Base-by-base conservation (phyloP, 768 basidiomycete species). In the Leccinum aurantiacum region DNA sequence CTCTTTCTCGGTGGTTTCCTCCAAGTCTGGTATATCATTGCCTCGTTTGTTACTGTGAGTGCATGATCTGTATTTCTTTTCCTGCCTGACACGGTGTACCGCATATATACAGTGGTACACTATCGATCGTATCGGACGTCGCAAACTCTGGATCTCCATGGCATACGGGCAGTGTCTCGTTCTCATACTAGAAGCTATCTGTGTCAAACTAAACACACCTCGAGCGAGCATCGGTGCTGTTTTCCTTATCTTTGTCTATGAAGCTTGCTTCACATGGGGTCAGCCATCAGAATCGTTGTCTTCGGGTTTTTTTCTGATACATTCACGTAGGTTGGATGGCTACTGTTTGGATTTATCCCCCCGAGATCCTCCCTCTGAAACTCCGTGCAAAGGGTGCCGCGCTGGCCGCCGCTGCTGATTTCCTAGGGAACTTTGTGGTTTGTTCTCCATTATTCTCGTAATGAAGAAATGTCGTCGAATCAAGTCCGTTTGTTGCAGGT, bases 231-330 rank as follows among this genome's bases (percentile, higher is more conserved):
- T 60, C 17, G 54, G 59, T 6, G 59, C 59, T 9, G 59, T 60
- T n/a, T 52, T 60, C n/a, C 47, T 60, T 33, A 47, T 60, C 17
- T 60, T 60, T 56, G 59, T 35, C 14, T 60, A 60, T 13, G 59
- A 60, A 41, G 49, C 50, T 11, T 60, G 54, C 50, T 60, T 60
- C 50, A 56, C 60, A 2, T 60, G 60, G 60, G 60, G 60, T 60
- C 7, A n/a, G 54, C 47, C 8, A 17, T 37, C 13, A 19, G 6
- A 13, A 10, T 38, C 22, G n/a, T 27, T 9, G 10, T 53, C 46
- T 33, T 8, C n/a, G 8, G 53, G 1, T 11, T 8, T 14, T 14
- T 59, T 54, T 38, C 33, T 27, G 38, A 53, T 15, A 6, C 13
- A 3, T 24, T 48, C 11, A 24, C 8, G 8, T 15, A 60, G 60